Conservation (phyloP, 2,329 filamentous ascomycete species). For the Bisporella sp. region DNA sequence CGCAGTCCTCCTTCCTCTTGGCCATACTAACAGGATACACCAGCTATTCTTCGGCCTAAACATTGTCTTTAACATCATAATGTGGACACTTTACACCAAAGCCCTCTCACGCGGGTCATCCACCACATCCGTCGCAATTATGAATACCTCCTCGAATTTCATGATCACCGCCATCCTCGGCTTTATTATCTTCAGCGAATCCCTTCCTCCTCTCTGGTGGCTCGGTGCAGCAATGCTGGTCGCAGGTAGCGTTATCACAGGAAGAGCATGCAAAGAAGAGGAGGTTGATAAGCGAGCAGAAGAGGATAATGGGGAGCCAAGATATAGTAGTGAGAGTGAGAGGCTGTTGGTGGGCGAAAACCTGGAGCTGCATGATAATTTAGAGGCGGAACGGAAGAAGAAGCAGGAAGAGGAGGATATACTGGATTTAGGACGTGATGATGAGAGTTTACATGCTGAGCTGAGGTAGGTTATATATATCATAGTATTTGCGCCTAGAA, state of each 20-base stretch:
- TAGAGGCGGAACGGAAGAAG: conserved; percentile 5
- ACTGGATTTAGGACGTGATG: conserved; percentile 13
- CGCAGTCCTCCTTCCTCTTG: background rate
- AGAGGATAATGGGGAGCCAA: conserved; percentile 9
- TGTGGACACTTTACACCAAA: conserved; percentile 79
- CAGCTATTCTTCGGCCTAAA: conserved; percentile 63
- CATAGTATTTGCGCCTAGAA: too few relatives aligned
- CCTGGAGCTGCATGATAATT: conserved; percentile 12
- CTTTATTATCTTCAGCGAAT: conserved; percentile 62
- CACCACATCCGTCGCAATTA: conserved; percentile 72
- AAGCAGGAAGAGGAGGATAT: conserved; percentile 19
- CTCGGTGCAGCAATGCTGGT: conserved; percentile 65
- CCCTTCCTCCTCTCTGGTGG: conserved; percentile 70
- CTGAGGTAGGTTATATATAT: background rate
- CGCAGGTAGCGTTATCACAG: conserved; percentile 72
- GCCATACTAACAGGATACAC: background rate
- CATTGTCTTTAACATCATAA: conserved; percentile 33
- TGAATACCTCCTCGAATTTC: conserved; percentile 80
- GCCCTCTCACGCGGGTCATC: conserved; percentile 68
- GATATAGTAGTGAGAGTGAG: conserved; percentile 5
- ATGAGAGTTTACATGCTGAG: background rate
- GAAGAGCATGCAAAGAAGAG: conserved; percentile 53
- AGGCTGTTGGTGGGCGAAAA: conserved; percentile 8
- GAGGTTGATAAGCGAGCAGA: conserved; percentile 1
- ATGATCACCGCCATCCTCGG: conserved; percentile 70